A percentile compares a stretch with the other conserved stretches of the same genome.
These are phyloP conservation scores for Eucommia ulmoides DNA, from an alignment of 257 asterid genomes.

Conservation along the genomic window DNA sequence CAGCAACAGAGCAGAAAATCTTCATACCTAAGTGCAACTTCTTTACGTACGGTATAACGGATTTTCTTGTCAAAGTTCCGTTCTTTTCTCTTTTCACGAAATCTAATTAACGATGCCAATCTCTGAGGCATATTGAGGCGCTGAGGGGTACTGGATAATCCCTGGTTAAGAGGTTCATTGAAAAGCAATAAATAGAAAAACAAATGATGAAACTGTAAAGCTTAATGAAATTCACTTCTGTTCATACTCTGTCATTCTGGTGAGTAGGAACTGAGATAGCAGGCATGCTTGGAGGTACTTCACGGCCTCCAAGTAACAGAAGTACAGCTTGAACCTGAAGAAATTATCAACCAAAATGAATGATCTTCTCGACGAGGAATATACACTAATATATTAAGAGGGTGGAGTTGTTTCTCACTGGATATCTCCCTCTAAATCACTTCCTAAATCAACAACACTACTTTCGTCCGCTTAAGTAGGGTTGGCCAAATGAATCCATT, in stretches of 20 bases:
- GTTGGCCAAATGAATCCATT: neutral
- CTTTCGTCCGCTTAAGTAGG: too few relatives aligned
- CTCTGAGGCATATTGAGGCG: slow-evolving; percentile 45
- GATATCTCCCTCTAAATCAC: neutral
- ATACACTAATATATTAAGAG: neutral
- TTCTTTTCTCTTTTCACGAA: slow-evolving; percentile 69
- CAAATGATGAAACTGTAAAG: neutral
- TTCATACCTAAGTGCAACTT: slow-evolving; percentile 58
- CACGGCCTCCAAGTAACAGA: slow-evolving; percentile 66
- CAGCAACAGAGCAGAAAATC: neutral
- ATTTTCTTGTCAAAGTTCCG: slow-evolving; percentile 71
- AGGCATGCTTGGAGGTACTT: slow-evolving; percentile 47
- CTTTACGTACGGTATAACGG: slow-evolving; percentile 74
- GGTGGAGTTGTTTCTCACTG: neutral
- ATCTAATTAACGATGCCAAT: slow-evolving; percentile 54
- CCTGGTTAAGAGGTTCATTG: slow-evolving; percentile 18
- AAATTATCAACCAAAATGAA: neutral
- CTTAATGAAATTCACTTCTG: neutral
- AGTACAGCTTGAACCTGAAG: slow-evolving; percentile 78
- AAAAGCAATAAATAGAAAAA: neutral
- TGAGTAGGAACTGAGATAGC: slow-evolving; percentile 23
- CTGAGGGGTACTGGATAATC: slow-evolving; percentile 32
- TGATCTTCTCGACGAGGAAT: neutral
- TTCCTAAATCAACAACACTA: too few relatives aligned
- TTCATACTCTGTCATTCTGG: slow-evolving; percentile 38